Base-by-base conservation (phyloP, 2,329 filamentous ascomycete genomes). In the Tolypocladium sp. region DNA sequence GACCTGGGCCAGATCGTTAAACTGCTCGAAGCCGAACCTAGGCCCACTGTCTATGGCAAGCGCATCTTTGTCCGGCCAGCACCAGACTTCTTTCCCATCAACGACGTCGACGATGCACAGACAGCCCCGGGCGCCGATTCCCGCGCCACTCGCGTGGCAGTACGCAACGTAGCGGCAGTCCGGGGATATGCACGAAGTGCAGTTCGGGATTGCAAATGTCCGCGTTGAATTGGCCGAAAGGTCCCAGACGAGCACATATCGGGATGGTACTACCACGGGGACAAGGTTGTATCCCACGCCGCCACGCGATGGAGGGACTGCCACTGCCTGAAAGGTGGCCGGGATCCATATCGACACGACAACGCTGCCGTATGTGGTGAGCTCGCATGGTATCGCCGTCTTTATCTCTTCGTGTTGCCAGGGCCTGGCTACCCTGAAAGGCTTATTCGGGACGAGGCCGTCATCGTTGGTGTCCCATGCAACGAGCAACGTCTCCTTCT, bases 311-410 rank as follows among this genome's bases (percentile, higher is more conserved):
- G 65, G 64, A 4, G 69, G 62, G 10, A 67, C 65, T 1, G 69
- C 67, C 9, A 75, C 65, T 13, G 71, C 69, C 17, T 69, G 70
- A 62, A 73, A 75, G 37, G 63, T 68, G 5, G 74, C 73, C 0
- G 73, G 73, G 53, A 76, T 73, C 74, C 74, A 77, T 33, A 76
- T 72, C 9, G 74, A 76, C 1, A 76, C 71, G 7, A 72, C 71
- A 0, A 72, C 66, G 58, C 69, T 73, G 22, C 73, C 74, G 59
- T 76, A 75, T 0, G 73, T 71, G 3, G 67, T 67, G 2, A 77
- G 67, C 22, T 71, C 69, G 13, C 66, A 69, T 1, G 74, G 74
- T 2, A 76, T 67, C 3, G 74, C 74, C 5, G 74, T 75, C 38
- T 74, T 73, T 17, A 77, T 67, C 61, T 75, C 74, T 1, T 65